Conservation (phyloP, 352 stramenopile genomes). For the Thraustochytrium sp. region DNA sequence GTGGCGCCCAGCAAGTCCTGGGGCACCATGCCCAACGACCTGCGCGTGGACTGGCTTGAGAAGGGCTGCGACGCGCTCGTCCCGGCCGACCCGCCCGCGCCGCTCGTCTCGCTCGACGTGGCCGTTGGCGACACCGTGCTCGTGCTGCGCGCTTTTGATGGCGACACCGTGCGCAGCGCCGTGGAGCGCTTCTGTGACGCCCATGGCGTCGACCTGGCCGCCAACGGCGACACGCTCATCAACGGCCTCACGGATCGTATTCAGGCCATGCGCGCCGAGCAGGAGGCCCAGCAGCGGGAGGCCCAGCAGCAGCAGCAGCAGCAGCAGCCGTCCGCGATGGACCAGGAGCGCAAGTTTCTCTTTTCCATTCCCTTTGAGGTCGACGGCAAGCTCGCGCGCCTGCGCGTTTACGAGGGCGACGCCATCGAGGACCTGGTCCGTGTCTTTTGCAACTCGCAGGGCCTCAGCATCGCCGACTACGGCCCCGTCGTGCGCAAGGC, state of each 20-base stretch:
- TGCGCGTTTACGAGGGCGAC: constrained; percentile 27
- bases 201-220: constrained; percentile 20
- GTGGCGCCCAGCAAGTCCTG: neutral
- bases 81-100: neutral
- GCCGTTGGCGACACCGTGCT: neutral
- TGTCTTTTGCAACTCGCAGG: constrained; percentile 1
- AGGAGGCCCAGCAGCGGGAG: neutral
- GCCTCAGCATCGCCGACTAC: neutral
- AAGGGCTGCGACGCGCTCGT: constrained; percentile 25
- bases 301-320: neutral
- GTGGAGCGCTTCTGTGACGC: constrained; percentile 29
- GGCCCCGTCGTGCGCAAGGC: neutral
- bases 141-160: neutral
- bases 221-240: neutral
- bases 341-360: neutral
- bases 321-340: neutral
- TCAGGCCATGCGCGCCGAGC: neutral
- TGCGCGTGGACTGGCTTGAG: neutral
- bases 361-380: constrained; percentile 36
- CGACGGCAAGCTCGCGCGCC: constrained; percentile 22
- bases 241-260: neutral
- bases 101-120: neutral
- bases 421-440: neutral
- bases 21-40: constrained; percentile 2
- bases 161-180: constrained; percentile 7